phyloP scores from a whole-genome alignment of 108 stramenopile species.

The Fragilariopsis cylindrus region DNA sequence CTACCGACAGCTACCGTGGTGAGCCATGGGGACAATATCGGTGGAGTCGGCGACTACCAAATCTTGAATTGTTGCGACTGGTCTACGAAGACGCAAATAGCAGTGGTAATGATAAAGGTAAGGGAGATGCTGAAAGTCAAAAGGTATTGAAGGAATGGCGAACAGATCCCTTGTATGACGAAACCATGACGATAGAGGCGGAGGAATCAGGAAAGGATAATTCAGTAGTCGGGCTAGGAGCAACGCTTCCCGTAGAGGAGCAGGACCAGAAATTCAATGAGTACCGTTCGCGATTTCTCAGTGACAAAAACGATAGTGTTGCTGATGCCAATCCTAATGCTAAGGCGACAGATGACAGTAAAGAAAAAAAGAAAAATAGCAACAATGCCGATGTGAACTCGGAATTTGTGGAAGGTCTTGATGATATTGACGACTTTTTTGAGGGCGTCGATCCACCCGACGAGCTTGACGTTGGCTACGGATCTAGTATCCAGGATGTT shows the following conservation, averaged over 20 bases:
- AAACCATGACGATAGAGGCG: background rate
- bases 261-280: slow-evolving; percentile 2
- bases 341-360: background rate
- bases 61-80: slow-evolving; percentile 26
- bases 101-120: background rate
- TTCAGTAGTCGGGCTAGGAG: background rate
- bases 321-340: background rate
- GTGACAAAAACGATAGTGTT: background rate
- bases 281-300: background rate
- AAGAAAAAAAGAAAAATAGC: background rate
- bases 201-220: background rate
- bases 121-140: background rate
- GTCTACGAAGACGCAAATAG: slow-evolving; percentile 21
- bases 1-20: slow-evolving; percentile 9
- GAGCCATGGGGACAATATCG: slow-evolving; percentile 21
- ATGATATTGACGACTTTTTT: slow-evolving; percentile 84
- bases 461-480: slow-evolving; percentile 84
- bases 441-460: slow-evolving; percentile 79
- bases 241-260: background rate
- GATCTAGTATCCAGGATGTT: slow-evolving; percentile 81
- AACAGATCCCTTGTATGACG: slow-evolving; percentile 12
- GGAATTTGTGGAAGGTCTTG: slow-evolving; percentile 81
- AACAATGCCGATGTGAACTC: slow-evolving; percentile 40
- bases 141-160: background rate
- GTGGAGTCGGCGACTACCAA: slow-evolving; percentile 15